Base-by-base conservation (phyloP, 1,284 basidiomycete species). In the Apiotrichum gracile region DNA sequence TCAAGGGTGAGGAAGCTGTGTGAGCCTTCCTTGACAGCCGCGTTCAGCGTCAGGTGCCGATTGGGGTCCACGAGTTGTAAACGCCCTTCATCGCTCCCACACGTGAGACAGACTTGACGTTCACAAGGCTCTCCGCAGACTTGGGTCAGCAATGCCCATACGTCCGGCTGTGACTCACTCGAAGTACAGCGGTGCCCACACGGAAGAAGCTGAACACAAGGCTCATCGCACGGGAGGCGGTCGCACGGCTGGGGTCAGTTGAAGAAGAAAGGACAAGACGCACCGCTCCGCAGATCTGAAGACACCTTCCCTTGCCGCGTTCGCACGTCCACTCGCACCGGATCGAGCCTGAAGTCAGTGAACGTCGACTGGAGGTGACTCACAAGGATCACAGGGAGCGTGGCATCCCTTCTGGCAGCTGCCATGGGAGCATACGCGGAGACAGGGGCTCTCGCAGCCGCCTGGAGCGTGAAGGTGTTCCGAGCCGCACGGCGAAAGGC, bases 241-340 rank as follows among this genome's bases (percentile, higher is more conserved):
- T 81, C 77, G 64, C 86, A 87, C 13, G 85, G 78, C 85, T 87
- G 53, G 14, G 21, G 22, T 9, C 24, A 50, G 31, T 47, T 37
- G 10, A 12, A 43, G 27, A 34, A 16, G 10, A 47, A 16, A 16
- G 52, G 55, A 34, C 31, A 17, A 19, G 7, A 76, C 82, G 74
- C 54, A 85, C 85, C 19, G 83, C 84, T 14, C 84, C 85, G 61
- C 86, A 88, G 0, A 83, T 80, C n/a, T 86, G 78, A 3, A 80
- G 80, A 54, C 86, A 87, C 2, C 51, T 44, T 25, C 78, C 63
- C 57, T 19, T 25, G 3, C 22, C 19, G 12, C 86, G 83, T 6
- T 75, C 58, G 62, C 85, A 87, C 9, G 45, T 62, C 82, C 80
- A 82, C 46, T 25, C 37, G 29, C 62, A 64, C 3, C 2, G 22